Evolutionary conservation across 495 filamentous ascomycete genomes (phyloP).

Genomic region (Penicillium lagena): DNA sequence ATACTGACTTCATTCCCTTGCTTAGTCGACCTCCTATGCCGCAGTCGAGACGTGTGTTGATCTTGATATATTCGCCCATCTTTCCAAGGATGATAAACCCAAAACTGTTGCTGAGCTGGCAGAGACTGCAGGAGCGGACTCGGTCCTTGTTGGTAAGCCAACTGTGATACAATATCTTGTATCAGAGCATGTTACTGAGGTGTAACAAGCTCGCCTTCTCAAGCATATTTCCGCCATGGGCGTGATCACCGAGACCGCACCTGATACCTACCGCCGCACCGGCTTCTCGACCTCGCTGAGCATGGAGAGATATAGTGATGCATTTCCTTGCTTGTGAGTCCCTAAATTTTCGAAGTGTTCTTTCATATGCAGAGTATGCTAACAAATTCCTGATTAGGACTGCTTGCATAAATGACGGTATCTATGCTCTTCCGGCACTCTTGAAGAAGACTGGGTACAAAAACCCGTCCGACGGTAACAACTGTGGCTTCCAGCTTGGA

Average conservation of each 20-base stretch:
- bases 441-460: slow-evolving; percentile 23
- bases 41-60: slow-evolving; percentile 26
- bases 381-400: slow-evolving; percentile 15
- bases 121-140: slow-evolving; percentile 21
- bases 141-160: slow-evolving; percentile 21
- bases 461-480: slow-evolving; percentile 22
- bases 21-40: slow-evolving; percentile 20
- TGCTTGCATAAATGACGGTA: slow-evolving; percentile 19
- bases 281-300: slow-evolving; percentile 35
- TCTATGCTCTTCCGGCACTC: slow-evolving; percentile 23
- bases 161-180: not conserved
- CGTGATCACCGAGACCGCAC: slow-evolving; percentile 35
- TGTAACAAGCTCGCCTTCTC: slow-evolving; percentile 27
- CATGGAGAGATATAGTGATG: slow-evolving; percentile 26
- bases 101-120: slow-evolving; percentile 24
- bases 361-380: not conserved
- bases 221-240: slow-evolving; percentile 46
- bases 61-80: slow-evolving; percentile 25
- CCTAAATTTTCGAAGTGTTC: no score
- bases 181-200: not conserved
- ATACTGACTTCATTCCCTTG: not conserved
- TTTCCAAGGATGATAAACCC: slow-evolving; percentile 26
- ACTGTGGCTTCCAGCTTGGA: slow-evolving; percentile 26
- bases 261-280: slow-evolving; percentile 37
- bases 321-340: slow-evolving; percentile 29